These are phyloP conservation scores for Aplosporella prunicola DNA, from an alignment of 2,329 filamentous ascomycete genomes.

Conservation along the genomic window DNA sequence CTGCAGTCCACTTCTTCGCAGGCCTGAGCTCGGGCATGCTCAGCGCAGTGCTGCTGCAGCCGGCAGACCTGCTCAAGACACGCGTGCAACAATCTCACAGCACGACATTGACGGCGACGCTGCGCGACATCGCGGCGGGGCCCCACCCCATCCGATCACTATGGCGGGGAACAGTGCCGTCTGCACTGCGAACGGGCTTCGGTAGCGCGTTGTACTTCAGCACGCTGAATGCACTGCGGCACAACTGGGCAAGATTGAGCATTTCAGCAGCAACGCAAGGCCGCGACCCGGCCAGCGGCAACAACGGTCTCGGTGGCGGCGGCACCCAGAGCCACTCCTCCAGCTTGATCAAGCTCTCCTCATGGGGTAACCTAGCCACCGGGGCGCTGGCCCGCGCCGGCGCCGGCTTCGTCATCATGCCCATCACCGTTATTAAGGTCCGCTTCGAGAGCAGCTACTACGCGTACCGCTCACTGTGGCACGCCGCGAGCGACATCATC, in stretches of 20 bases:
- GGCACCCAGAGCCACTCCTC: conserved; percentile 44
- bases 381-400: conserved; percentile 76
- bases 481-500: conserved; percentile 66
- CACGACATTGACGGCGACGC: conserved; percentile 55
- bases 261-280: background rate
- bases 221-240: conserved; percentile 72
- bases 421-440: conserved; percentile 91
- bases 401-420: conserved; percentile 88
- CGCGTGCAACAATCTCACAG: conserved; percentile 80
- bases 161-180: conserved; percentile 89
- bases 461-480: conserved; percentile 64
- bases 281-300: conserved; percentile 1
- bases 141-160: conserved; percentile 61
- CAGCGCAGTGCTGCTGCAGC: conserved; percentile 84
- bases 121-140: conserved; percentile 59
- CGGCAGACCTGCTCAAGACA: conserved; percentile 92
- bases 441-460: conserved; percentile 88
- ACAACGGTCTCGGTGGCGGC: conserved; percentile 11
- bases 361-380: conserved; percentile 74
- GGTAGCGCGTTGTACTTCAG: conserved; percentile 94
- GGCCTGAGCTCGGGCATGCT: conserved; percentile 80
- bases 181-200: conserved; percentile 84
- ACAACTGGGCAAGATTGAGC: conserved; percentile 45
- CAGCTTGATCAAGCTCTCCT: conserved; percentile 70
- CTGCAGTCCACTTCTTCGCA: conserved; percentile 66